These are phyloP conservation scores for Mallotus nudiflorus DNA, from an alignment of 345 rosid genomes.

Conservation along the genomic window DNA sequence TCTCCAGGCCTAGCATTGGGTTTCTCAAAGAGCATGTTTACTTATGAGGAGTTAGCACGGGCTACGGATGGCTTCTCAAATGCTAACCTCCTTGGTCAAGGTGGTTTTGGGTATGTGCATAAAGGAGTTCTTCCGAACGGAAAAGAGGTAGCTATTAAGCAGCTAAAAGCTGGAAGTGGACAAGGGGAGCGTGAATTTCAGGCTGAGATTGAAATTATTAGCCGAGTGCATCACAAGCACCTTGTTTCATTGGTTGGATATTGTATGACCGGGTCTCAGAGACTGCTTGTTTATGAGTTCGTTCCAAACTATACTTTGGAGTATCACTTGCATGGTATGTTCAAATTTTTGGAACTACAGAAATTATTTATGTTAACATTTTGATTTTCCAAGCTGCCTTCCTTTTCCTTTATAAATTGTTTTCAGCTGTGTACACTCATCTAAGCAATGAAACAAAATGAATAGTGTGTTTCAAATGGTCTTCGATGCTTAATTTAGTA, in stretches of 20 bases:
- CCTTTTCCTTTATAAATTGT: too few relatives aligned
- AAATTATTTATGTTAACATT: too few relatives aligned
- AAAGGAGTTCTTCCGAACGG: slow-evolving; percentile 35
- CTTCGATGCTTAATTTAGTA: not conserved
- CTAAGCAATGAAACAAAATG: too few relatives aligned
- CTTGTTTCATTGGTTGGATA: slow-evolving; percentile 37
- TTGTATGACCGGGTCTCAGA: slow-evolving; percentile 33
- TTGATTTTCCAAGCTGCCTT: too few relatives aligned
- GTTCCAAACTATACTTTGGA: slow-evolving; percentile 32
- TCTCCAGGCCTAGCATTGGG: slow-evolving; percentile 58
- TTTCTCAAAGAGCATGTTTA: slow-evolving; percentile 57
- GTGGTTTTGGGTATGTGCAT: slow-evolving; percentile 37
- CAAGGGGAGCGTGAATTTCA: slow-evolving; percentile 35
- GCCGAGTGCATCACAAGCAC: slow-evolving; percentile 35
- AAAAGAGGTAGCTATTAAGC: slow-evolving; percentile 30
- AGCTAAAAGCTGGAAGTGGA: slow-evolving; percentile 34
- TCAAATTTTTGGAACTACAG: not conserved
- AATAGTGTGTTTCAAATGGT: not conserved
- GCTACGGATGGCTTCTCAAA: slow-evolving; percentile 32
- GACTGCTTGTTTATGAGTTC: slow-evolving; percentile 34
- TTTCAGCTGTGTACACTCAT: too few relatives aligned
- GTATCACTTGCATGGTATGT: slow-evolving; percentile 35
- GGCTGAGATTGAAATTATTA: slow-evolving; percentile 34
- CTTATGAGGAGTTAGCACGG: slow-evolving; percentile 29
- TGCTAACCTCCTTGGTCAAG: slow-evolving; percentile 37